phyloP scores from a whole-genome alignment of 2,329 filamentous ascomycete genomes.

The Sarocladiaceae sp. region DNA sequence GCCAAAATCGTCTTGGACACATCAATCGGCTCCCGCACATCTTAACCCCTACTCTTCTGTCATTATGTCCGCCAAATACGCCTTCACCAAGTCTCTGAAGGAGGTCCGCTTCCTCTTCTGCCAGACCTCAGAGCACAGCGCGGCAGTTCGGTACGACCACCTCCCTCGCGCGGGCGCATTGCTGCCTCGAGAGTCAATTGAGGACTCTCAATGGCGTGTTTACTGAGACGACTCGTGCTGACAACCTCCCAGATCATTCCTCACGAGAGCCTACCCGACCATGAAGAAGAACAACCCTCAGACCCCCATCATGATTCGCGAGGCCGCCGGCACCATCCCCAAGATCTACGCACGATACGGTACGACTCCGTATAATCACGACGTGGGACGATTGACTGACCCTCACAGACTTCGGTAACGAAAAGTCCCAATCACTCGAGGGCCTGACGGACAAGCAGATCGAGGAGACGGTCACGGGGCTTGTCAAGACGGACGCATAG shows the following conservation, averaged over 20 bases:
- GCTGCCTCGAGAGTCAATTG: not conserved
- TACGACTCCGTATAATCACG: conserved; percentile 30
- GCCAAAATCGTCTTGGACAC: not conserved
- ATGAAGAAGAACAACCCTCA: conserved; percentile 99
- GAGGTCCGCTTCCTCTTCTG: conserved; percentile 97
- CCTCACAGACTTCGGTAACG: conserved; percentile 44
- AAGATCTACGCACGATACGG: conserved; percentile 90
- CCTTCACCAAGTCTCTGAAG: conserved; percentile 80
- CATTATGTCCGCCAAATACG: conserved; percentile 87
- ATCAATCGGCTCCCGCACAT: not conserved
- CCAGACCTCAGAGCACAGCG: conserved; percentile 87
- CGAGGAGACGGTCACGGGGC: conserved; percentile 48
- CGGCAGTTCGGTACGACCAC: conserved; percentile 68
- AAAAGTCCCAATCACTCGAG: conserved; percentile 52
- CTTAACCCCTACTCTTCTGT: conserved; percentile 8
- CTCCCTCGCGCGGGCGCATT: not conserved
- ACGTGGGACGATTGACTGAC: conserved; percentile 14
- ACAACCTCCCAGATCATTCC: conserved; percentile 52
- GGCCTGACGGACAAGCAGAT: conserved; percentile 56
- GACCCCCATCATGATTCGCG: conserved; percentile 89
- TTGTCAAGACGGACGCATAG: conserved; percentile 37
- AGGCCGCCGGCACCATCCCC: conserved; percentile 78
- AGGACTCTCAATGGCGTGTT: not conserved
- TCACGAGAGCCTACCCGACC: conserved; percentile 85
- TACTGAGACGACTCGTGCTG: not conserved